A percentile compares a stretch with the other conserved stretches of the same genome.
These are phyloP conservation scores for Suillus paluster DNA, from an alignment of 768 basidiomycete genomes.

Conservation along the genomic window DNA sequence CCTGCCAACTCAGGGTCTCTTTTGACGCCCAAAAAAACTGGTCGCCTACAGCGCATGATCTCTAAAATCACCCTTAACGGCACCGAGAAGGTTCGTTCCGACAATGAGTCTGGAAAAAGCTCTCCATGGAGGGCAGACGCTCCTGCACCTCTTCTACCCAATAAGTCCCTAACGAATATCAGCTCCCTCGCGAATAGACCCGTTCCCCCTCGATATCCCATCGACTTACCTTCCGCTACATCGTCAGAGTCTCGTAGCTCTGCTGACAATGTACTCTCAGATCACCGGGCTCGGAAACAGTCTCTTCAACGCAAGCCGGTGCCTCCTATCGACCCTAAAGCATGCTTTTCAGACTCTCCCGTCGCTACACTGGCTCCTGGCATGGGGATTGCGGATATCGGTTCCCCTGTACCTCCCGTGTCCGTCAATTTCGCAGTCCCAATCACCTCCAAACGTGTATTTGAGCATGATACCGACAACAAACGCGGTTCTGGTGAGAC, in stretches of 20 bases:
- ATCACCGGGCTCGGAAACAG: constrained; percentile 32
- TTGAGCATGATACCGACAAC: constrained; percentile 9
- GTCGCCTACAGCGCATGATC: constrained; percentile 81
- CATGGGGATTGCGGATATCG: background rate
- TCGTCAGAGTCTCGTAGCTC: constrained; percentile 39
- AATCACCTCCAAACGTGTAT: constrained; percentile 8
- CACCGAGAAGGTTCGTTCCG: constrained; percentile 14
- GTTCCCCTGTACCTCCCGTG: background rate
- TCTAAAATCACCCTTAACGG: constrained; percentile 67
- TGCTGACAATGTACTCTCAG: constrained; percentile 19
- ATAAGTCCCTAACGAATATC: constrained; percentile 44
- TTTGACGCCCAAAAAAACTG: constrained; percentile 50
- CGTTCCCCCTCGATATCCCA: constrained; percentile 61
- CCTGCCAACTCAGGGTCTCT: constrained; percentile 44
- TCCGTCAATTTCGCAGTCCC: background rate
- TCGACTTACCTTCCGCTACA: constrained; percentile 50
- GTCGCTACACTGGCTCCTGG: constrained; percentile 13
- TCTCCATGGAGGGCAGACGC: constrained; percentile 36
- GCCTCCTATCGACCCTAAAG: constrained; percentile 22
- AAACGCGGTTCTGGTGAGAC: constrained; percentile 1
- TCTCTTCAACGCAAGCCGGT: constrained; percentile 27
- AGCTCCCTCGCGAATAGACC: constrained; percentile 61
- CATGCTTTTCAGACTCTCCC: constrained; percentile 7
- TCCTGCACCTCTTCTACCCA: constrained; percentile 16
- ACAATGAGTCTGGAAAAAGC: constrained; percentile 27